These are phyloP conservation scores for Lipomyces starkeyi DNA, from an alignment of 805 yeast species.

Conservation along the genomic window DNA sequence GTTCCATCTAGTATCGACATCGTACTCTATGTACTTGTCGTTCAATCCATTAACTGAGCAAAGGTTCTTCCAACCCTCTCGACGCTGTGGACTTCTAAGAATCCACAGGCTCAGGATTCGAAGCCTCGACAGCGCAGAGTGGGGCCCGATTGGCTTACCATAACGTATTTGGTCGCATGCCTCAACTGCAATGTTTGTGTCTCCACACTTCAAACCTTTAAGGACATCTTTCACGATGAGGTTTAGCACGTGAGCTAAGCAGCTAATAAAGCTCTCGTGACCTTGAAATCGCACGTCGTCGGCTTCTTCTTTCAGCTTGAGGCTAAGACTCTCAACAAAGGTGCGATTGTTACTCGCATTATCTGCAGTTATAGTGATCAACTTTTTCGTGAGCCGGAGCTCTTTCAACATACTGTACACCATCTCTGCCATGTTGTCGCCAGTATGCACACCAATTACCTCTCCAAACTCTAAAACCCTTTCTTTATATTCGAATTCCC, in stretches of 20 bases:
- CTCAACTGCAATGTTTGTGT: not conserved
- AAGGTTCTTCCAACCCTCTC: not conserved
- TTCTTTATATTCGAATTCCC: not conserved
- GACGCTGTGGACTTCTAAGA: not conserved
- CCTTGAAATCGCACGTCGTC: slow-evolving; percentile 8
- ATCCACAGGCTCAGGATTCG: not conserved
- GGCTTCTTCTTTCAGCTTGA: not conserved
- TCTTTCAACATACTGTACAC: not conserved
- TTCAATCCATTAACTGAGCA: not conserved
- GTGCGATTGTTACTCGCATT: slow-evolving; percentile 1
- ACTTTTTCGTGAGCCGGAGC: slow-evolving; percentile 4
- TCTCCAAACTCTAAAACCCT: slow-evolving; percentile 6
- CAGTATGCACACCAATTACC: not conserved
- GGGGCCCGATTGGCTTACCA: not conserved
- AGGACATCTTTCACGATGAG: not conserved
- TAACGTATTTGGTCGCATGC: slow-evolving; percentile 1
- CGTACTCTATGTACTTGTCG: not conserved
- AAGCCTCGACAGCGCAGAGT: not conserved
- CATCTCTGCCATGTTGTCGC: not conserved
- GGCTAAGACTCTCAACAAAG: not conserved
- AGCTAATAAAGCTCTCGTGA: slow-evolving; percentile 7
- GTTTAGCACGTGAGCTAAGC: slow-evolving; percentile 2
- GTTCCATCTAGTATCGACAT: not conserved
- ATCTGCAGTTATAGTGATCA: slow-evolving; percentile 4
- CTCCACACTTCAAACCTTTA: slow-evolving; percentile 5